phyloP scores from a whole-genome alignment of 805 yeast genomes.

The Kuraishia capsulata region DNA sequence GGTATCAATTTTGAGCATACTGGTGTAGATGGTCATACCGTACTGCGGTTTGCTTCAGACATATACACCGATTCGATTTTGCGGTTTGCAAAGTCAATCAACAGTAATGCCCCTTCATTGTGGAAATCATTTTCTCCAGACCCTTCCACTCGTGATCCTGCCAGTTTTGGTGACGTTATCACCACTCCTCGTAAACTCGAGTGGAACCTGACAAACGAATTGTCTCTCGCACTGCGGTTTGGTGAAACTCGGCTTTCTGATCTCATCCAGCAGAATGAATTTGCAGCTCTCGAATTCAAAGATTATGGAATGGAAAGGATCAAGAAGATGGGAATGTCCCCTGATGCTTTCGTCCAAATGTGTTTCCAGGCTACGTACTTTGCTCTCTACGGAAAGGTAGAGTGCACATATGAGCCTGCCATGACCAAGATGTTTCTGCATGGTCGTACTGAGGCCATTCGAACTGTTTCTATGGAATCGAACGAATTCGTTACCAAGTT shows the following conservation, averaged over 20 bases:
- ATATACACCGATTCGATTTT: constrained; percentile 86
- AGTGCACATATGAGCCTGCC: constrained; percentile 92
- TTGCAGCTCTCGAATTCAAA: constrained; percentile 68
- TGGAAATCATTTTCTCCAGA: constrained; percentile 52
- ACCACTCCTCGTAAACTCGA: constrained; percentile 82
- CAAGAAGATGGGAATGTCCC: constrained; percentile 79
- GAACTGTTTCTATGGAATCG: constrained; percentile 76
- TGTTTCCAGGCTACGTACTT: constrained; percentile 89
- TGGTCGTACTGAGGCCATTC: constrained; percentile 88
- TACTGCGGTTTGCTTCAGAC: constrained; percentile 77
- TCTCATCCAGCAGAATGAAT: constrained; percentile 82
- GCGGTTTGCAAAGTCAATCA: constrained; percentile 77
- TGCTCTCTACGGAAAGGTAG: constrained; percentile 87
- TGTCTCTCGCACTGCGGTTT: constrained; percentile 73
- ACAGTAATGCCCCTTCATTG: constrained; percentile 63
- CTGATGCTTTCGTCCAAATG: constrained; percentile 93
- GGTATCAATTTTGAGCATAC: constrained; percentile 93
- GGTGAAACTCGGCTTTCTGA: constrained; percentile 88
- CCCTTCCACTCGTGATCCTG: constrained; percentile 30
- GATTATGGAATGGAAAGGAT: constrained; percentile 67
- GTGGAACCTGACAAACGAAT: constrained; percentile 75
- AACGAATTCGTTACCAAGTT: constrained; percentile 77
- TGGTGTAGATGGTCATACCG: constrained; percentile 95
- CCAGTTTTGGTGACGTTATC: constrained; percentile 35
- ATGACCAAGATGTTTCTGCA: constrained; percentile 86